Conservation (phyloP, 2,329 filamentous ascomycete species). For the Xylaria sp. region DNA sequence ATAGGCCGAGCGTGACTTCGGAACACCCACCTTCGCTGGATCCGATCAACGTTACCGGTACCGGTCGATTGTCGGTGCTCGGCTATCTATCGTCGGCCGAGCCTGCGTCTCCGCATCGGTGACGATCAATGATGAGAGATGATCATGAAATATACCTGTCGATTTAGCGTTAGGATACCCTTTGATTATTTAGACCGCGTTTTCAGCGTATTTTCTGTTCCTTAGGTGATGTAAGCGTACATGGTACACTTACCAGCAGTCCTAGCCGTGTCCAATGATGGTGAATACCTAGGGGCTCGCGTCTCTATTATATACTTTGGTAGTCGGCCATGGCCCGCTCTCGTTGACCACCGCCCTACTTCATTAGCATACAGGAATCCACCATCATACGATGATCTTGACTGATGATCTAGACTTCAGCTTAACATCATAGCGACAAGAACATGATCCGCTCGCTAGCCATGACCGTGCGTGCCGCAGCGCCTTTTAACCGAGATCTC, state of each 20-base stretch:
- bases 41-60: constrained; percentile 19
- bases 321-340: no score
- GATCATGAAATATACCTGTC: not conserved
- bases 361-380: not conserved
- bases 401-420: not conserved
- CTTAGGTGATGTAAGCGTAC: not conserved
- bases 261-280: not conserved
- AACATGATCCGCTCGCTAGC: constrained; percentile 4
- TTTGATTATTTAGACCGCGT: constrained; percentile 3
- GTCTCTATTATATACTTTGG: not conserved
- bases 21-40: constrained; percentile 24
- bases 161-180: constrained; percentile 31
- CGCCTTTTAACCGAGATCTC: constrained; percentile 1
- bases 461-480: not conserved
- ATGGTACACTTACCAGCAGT: not conserved
- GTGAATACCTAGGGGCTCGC: not conserved
- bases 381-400: constrained; percentile 11
- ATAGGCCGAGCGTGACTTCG: not conserved
- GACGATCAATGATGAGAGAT: not conserved
- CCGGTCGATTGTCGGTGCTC: constrained; percentile 25
- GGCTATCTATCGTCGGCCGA: constrained; percentile 7
- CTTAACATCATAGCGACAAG: not conserved
- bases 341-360: no score
- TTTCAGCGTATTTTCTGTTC: not conserved
- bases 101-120: not conserved